These are phyloP conservation scores for Pachyrhizus erosus DNA, from an alignment of 306 rosid genomes.

Conservation along the genomic window DNA sequence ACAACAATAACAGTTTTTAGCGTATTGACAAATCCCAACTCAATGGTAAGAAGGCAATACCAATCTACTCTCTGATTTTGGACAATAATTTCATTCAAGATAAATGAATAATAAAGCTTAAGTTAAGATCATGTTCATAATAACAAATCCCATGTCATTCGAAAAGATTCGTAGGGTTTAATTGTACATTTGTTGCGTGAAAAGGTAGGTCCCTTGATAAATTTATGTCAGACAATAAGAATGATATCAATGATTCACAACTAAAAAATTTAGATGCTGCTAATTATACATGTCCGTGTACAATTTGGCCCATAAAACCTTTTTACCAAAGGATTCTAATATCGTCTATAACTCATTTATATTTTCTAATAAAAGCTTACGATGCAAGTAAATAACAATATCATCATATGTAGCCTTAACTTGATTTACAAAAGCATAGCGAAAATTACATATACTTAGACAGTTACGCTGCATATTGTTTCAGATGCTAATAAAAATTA, in stretches of 20 bases:
- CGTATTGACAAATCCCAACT: background rate
- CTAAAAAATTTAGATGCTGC: background rate
- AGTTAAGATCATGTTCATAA: conserved; percentile 14
- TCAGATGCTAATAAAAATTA: background rate
- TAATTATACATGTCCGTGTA: background rate
- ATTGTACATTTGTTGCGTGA: background rate
- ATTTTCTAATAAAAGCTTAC: no score
- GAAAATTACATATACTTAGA: background rate
- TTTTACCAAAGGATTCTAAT: background rate
- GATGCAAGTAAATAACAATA: no score
- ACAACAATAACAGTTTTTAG: background rate
- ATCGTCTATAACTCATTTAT: background rate
- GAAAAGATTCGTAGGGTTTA: conserved; percentile 43
- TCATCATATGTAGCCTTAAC: no score
- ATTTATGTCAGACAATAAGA: conserved; percentile 11
- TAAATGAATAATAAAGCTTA: background rate
- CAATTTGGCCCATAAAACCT: background rate
- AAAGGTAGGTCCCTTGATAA: conserved; percentile 16
- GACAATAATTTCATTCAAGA: conserved; percentile 10
- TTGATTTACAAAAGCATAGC: no score
- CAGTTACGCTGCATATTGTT: background rate
- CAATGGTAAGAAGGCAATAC: background rate
- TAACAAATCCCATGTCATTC: conserved; percentile 39
- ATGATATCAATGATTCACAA: conserved; percentile 1
- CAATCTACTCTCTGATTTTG: background rate